These are phyloP conservation scores for Cercospora sojina DNA, from an alignment of 2,329 filamentous ascomycete species.

Conservation along the genomic window DNA sequence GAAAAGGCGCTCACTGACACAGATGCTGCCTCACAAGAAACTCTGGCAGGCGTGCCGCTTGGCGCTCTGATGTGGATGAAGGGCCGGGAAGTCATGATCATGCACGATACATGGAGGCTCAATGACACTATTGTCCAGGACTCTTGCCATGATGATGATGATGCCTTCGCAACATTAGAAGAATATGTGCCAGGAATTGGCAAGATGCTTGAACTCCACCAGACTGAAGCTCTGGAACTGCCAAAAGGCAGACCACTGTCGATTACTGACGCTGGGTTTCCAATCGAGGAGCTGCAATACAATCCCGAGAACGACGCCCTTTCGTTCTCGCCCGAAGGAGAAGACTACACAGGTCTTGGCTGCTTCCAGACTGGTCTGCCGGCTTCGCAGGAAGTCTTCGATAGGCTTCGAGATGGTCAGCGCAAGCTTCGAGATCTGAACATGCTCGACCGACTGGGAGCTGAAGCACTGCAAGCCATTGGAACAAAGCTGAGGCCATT, in stretches of 20 bases:
- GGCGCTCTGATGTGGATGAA: constrained; percentile 51
- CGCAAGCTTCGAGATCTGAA: constrained; percentile 43
- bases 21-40: constrained; percentile 34
- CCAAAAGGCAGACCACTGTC: not conserved
- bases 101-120: constrained; percentile 44
- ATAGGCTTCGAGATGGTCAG: constrained; percentile 48
- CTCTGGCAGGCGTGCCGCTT: constrained; percentile 40
- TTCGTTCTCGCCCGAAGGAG: constrained; percentile 9
- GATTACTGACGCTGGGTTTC: constrained; percentile 1
- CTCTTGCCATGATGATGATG: not conserved
- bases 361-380: constrained; percentile 50
- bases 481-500: constrained; percentile 16
- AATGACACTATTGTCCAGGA: constrained; percentile 23
- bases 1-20: constrained; percentile 41
- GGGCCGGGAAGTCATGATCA: constrained; percentile 45
- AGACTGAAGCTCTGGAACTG: not conserved
- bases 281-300: not conserved
- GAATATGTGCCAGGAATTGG: constrained; percentile 13
- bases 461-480: constrained; percentile 39
- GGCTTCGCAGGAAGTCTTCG: constrained; percentile 43
- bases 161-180: constrained; percentile 1
- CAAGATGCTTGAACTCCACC: not conserved
- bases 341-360: constrained; percentile 14
- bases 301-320: not conserved
- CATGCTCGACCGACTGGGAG: constrained; percentile 42